phyloP scores from a whole-genome alignment of 805 yeast genomes.

The Candida verbasci region DNA sequence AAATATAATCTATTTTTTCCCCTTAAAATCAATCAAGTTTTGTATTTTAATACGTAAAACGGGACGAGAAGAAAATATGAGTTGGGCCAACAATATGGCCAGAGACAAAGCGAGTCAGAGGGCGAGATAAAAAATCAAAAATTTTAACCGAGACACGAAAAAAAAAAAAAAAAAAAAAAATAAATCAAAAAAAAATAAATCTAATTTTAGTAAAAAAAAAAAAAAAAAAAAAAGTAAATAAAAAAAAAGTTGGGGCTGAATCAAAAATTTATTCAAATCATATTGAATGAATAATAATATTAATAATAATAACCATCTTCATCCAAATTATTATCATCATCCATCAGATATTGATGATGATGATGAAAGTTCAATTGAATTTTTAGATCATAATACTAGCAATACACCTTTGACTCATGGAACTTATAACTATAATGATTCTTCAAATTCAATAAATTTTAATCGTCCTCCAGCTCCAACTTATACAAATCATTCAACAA shows the following conservation, averaged over 20 bases:
- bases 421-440: constrained; percentile 5
- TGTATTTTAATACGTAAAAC: too few relatives aligned
- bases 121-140: too few relatives aligned
- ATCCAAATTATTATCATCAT: constrained; percentile 4
- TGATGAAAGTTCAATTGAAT: constrained; percentile 4
- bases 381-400: constrained; percentile 2
- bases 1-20: too few relatives aligned
- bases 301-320: constrained; percentile 5
- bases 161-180: neutral
- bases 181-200: too few relatives aligned
- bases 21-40: too few relatives aligned
- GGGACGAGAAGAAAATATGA: too few relatives aligned
- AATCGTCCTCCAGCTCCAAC: constrained; percentile 8
- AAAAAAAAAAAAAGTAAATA: constrained; percentile 1
- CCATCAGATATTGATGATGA: constrained; percentile 2
- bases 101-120: too few relatives aligned
- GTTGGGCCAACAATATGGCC: too few relatives aligned
- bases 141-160: too few relatives aligned
- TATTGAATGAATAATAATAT: too few relatives aligned
- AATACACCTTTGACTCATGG: constrained; percentile 7
- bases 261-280: too few relatives aligned
- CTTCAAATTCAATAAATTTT: constrained; percentile 5
- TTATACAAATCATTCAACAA: constrained; percentile 4
- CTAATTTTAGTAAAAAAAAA: too few relatives aligned
- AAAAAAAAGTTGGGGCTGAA: constrained; percentile 5